Base-by-base conservation (phyloP, 345 rosid genomes). In the Zanthoxylum bungeanum region DNA sequence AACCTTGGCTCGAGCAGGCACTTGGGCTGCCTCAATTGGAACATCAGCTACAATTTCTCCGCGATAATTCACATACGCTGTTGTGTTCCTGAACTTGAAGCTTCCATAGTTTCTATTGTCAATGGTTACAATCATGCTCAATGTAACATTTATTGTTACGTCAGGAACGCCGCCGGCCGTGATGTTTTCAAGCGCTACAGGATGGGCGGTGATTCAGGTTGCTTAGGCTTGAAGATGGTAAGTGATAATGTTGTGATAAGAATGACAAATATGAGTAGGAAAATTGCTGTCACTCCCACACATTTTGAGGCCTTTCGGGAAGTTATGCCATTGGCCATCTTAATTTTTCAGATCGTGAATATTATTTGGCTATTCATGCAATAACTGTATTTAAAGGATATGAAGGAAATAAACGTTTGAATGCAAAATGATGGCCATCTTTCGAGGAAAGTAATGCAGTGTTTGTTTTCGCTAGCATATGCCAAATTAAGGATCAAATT, bases 151-250 rank as follows among this genome's bases (percentile, higher is more conserved):
- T 0, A 60, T 7, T 0, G 79, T 40, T 16, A 57, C 40, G 28
- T 73, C 70, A 0, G 62, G 21, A 21, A 39, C 24, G 42, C 40
- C 5, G n/a, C 28, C 34, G 22, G 65, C n/a, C 14, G 37, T 39
- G 22, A 81, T 25, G 52, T 75, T 50, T 24, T 73, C 75, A 4
- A 87, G 80, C 4, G 77, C 82, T 2, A 57, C 30, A 5, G 80
- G 82, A 12, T 70, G 71, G 60, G 76, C 75, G 0, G 73, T 70
- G 66, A 85, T 58, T 57, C 27, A 3, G 88, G 86, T 3, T 82
- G 51, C 66, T 77, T 82, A 9, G 84, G 84, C 50, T 86, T 86
- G 64, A 86, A 82, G 73, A 82, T 33, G 1, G 86, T 80, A 24
- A 86, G 21, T 9, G 75, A 74, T 53, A 84, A 70, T 33, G 71